Base-by-base conservation (phyloP, 2,329 filamentous ascomycete species). In the Trichophyton simii region DNA sequence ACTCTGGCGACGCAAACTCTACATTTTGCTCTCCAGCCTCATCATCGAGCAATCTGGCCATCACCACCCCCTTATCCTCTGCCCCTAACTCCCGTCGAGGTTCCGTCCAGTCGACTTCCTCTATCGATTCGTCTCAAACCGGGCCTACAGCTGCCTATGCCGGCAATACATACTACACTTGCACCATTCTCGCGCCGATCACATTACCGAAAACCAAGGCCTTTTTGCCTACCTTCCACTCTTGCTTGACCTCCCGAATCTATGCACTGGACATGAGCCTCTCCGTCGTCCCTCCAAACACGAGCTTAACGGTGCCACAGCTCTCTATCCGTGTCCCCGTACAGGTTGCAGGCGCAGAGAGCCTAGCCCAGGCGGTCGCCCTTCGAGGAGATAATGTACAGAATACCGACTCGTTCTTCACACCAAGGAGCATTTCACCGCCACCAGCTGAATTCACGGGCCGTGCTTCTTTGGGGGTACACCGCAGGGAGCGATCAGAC, bases 221-320 rank as follows among this genome's bases (percentile, higher is more conserved):
- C 28, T 87, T 87, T 69, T 74, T 87, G 20, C 87, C 86, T 1
- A 86, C 85, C 1, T 89, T 89, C 73, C 83, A 88, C 74, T 80
- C 81, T 44, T 89, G 86, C 70, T 79, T 88, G 60, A 75, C 84
- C 52, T 83, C 82, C n/a, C 79, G 87, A 59, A 74, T 78, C 18
- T 89, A 89, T 70, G 72, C 76, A 3, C 78, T 89, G 13, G 80
- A 83, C 60, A 72, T 89, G 61, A 75, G 77, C 13, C 72, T 89
- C 22, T 78, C 80, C 2, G 78, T 82, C 58, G 78, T 81, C 66
- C 78, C 79, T 0, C 77, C 79, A 0, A 71, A 77, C 55, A 71
- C 75, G 59, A 72, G 77, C 48, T 68, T 77, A 6, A 67, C 74
- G 55, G 72, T 70, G 3, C 73, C 76, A 1, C 72, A 70, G 9